These are phyloP conservation scores for Trichoderma reesei DNA, from an alignment of 495 filamentous ascomycete species.

Conservation along the genomic window DNA sequence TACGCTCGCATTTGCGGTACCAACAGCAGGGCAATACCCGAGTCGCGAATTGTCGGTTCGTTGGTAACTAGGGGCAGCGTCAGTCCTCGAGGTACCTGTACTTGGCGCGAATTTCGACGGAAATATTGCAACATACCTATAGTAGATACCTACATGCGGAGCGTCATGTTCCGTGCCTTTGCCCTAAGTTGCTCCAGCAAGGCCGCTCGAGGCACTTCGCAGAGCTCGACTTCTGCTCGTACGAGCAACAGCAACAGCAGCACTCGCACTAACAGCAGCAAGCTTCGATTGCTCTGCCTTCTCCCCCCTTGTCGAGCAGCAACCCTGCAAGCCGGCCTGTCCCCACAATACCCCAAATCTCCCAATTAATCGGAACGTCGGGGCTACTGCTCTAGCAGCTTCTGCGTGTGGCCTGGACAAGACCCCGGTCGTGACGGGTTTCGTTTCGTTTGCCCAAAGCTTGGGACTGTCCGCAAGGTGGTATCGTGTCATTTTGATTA, in stretches of 20 bases:
- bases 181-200: no score
- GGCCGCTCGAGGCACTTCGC: no score
- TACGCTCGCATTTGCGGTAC: background rate
- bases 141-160: no score
- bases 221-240: no score
- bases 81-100: no score
- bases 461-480: background rate
- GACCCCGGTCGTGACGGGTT: background rate
- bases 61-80: no score
- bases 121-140: no score
- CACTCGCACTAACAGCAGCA: background rate
- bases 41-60: background rate
- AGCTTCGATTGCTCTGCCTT: background rate
- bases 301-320: background rate
- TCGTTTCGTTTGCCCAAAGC: background rate
- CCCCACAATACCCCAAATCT: constrained; percentile 7
- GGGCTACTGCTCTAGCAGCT: background rate
- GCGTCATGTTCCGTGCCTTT: no score
- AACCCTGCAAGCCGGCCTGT: background rate
- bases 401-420: background rate
- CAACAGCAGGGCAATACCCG: background rate
- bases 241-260: no score
- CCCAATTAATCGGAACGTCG: constrained; percentile 7
- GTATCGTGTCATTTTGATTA: constrained; percentile 1
- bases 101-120: no score